Percentiles rank a stretch among this genome's conserved stretches.
phyloP scores from a whole-genome alignment of 208 protist genomes.

The Lotmaria passim region DNA sequence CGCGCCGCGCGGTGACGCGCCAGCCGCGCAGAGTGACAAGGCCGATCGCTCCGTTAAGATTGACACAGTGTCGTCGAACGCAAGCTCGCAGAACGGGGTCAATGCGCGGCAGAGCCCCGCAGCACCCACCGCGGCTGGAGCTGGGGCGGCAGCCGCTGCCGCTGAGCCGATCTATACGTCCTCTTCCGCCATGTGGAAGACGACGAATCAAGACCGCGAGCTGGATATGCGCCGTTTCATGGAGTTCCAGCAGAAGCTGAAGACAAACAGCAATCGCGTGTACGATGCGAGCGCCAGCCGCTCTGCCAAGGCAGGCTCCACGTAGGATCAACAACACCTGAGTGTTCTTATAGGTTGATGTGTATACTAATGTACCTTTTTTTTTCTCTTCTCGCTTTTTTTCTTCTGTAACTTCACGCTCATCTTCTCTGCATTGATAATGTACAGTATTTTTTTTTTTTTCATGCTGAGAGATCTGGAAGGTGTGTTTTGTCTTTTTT shows the following conservation, averaged over 20 bases:
- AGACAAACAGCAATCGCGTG: conserved; percentile 59
- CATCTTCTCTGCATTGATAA: too few relatives aligned
- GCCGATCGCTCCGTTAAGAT: conserved; percentile 21
- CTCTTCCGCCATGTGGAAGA: conserved; percentile 76
- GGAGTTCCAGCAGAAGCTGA: conserved; percentile 74
- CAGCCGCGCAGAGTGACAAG: conserved; percentile 8
- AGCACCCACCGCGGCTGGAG: not conserved
- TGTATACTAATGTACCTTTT: conserved; percentile 11
- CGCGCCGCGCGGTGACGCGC: not conserved
- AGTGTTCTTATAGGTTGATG: not conserved
- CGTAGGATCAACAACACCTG: conserved; percentile 10
- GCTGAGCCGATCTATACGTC: conserved; percentile 39
- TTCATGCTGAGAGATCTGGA: too few relatives aligned
- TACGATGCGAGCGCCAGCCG: conserved; percentile 55
- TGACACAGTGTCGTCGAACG: conserved; percentile 27
- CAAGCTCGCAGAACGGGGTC: conserved; percentile 24
- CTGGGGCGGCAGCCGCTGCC: conserved; percentile 10
- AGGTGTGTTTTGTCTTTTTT: too few relatives aligned
- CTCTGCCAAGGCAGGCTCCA: conserved; percentile 22
- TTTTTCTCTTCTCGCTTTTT: conserved; percentile 17
- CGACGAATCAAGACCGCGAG: conserved; percentile 81
- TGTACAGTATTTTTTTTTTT: too few relatives aligned
- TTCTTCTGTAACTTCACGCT: too few relatives aligned
- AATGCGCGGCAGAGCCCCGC: conserved; percentile 14
- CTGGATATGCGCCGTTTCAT: conserved; percentile 75